Percentiles rank a stretch among this genome's conserved stretches.
phyloP scores from a whole-genome alignment of 129 eudicot species.

The sunflower (Helianthus annuus) region HanXRQr2.0-SUNRISE NC_035445.2:155614985-155615484 shows the following conservation, averaged over 20 bases:
- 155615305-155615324: too few relatives aligned
- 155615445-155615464: too few relatives aligned
- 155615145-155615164: conserved; percentile 1
- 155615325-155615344: too few relatives aligned
- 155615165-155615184: not conserved
- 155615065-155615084: not conserved
- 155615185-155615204: not conserved
- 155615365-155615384: not conserved
- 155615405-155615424: conserved; percentile 18
- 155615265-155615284: too few relatives aligned
- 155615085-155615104: too few relatives aligned
- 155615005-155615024: conserved; percentile 17
- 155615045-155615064: not conserved
- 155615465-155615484: too few relatives aligned
- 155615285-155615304: too few relatives aligned
- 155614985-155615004: conserved; percentile 11
- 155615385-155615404: conserved; percentile 13
- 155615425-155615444: too few relatives aligned
- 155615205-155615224: not conserved
- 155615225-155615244: not conserved
- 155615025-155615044: not conserved
- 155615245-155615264: too few relatives aligned
- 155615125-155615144: not conserved
- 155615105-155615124: too few relatives aligned
- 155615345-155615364: conserved; percentile 10